These are phyloP conservation scores for Erodium trifolium DNA, from an alignment of 441 rosid genomes.

Conservation along the genomic window DNA sequence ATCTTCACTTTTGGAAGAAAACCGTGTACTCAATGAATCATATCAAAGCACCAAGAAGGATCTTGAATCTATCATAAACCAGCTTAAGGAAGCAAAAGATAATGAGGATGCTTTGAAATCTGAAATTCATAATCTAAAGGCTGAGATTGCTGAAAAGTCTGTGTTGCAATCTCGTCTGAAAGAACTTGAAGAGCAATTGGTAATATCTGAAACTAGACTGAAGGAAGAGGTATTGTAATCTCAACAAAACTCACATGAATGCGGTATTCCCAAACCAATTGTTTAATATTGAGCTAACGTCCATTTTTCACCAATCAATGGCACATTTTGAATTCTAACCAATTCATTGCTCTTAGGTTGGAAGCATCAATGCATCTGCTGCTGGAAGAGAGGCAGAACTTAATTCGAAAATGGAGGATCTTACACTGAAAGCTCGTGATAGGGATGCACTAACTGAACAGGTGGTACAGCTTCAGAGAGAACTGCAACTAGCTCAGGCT, in stretches of 20 bases:
- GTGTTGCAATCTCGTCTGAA: conserved; percentile 41
- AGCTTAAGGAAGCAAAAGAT: conserved; percentile 45
- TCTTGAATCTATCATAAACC: conserved; percentile 54
- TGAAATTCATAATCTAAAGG: conserved; percentile 50
- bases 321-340: neutral
- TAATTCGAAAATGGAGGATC: conserved; percentile 42
- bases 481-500: conserved; percentile 39
- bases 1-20: conserved; percentile 65
- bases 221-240: conserved; percentile 47
- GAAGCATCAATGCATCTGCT: conserved; percentile 34
- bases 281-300: neutral
- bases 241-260: neutral
- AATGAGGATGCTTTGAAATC: conserved; percentile 40
- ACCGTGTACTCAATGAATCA: conserved; percentile 52
- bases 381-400: conserved; percentile 40
- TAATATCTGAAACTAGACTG: conserved; percentile 36
- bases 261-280: neutral
- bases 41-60: conserved; percentile 60
- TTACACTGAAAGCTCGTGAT: conserved; percentile 29
- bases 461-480: conserved; percentile 49
- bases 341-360: conserved; percentile 1
- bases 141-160: conserved; percentile 45
- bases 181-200: conserved; percentile 55
- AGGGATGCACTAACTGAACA: conserved; percentile 36
- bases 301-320: neutral